Evolutionary conservation across 208 protist genomes (phyloP), one percentile per base, ranked within the genome.

Genomic region (Balamuthia mandrillaris): DNA sequence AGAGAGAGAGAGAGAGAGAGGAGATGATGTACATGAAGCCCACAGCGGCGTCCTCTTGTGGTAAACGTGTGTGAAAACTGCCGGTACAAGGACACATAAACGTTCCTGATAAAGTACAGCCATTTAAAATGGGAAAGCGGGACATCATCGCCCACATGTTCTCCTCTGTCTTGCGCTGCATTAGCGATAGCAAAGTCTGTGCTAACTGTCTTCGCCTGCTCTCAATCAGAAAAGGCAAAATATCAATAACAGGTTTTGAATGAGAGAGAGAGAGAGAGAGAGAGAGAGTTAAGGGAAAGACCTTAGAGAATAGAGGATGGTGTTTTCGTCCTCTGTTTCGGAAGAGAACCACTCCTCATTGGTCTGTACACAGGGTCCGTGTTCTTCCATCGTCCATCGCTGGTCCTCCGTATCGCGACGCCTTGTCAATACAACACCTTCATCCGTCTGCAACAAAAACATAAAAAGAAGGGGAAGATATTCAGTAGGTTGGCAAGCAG

Each of bases 61-160:
- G 10, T 27, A 2, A 35, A 29, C 58, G n/a, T n/a, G n/a, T n/a
- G n/a, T n/a, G n/a, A n/a, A n/a, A n/a, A n/a, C n/a, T n/a, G n/a
- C n/a, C 66, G 33, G 33, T 29, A 16, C 44, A 39, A 0, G n/a
- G n/a, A n/a, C n/a, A n/a, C 66, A 77, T 77, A 45, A 56, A 77
- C 10, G 66, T 77, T 21, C 66, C 66, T 3, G 66, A 77, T 18
- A 77, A 18, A 6, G 66, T 86, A n/a, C 78, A 42, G 7, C 45
- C 51, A 37, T 86, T 86, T 7, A 65, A 37, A 24, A 86, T 79
- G 24, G 83, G 83, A 0, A 1, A 14, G 6, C 9, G 63, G 18
- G 51, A 81, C 9, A 86, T 58, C 44, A 78, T 5, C 5, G 33
- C 16, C 60, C 60, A 86, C n/a, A 86, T 9, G 33, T 41, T 61